phyloP scores from a whole-genome alignment of 495 filamentous ascomycete species.

The Xylaria grammica region DNA sequence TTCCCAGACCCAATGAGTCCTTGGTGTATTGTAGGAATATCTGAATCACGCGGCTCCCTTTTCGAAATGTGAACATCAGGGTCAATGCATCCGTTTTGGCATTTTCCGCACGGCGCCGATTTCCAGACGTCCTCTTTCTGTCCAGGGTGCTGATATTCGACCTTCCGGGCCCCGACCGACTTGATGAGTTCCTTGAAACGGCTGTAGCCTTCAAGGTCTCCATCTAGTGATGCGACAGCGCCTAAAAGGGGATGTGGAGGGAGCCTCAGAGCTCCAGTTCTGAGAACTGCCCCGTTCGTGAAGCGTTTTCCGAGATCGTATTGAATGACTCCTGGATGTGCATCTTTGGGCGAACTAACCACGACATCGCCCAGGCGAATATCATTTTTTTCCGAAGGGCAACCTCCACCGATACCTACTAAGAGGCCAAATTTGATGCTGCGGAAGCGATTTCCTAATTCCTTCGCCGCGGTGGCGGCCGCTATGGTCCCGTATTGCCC shows the following conservation, averaged over 20 bases:
- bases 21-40: constrained; percentile 34
- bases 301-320: constrained; percentile 32
- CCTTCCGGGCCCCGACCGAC: no score
- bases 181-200: no score
- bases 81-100: no score
- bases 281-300: no score
- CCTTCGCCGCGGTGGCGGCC: neutral
- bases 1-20: constrained; percentile 50
- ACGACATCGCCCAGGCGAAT: constrained; percentile 55
- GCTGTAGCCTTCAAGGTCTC: constrained; percentile 21
- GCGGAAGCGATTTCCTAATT: neutral
- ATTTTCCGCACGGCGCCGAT: no score
- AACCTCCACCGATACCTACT: constrained; percentile 54
- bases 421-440: constrained; percentile 46
- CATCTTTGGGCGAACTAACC: constrained; percentile 36
- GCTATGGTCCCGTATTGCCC: neutral
- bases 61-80: no score
- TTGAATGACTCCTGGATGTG: constrained; percentile 41
- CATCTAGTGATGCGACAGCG: constrained; percentile 17
- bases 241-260: neutral
- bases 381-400: constrained; percentile 39
- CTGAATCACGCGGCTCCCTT: no score
- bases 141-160: no score
- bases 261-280: neutral
- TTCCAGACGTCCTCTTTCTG: no score